A percentile compares a stretch with the other conserved stretches of the same genome.
phyloP scores from a whole-genome alignment of 2,329 filamentous ascomycete species.

The Trichoderma atroviride region DNA sequence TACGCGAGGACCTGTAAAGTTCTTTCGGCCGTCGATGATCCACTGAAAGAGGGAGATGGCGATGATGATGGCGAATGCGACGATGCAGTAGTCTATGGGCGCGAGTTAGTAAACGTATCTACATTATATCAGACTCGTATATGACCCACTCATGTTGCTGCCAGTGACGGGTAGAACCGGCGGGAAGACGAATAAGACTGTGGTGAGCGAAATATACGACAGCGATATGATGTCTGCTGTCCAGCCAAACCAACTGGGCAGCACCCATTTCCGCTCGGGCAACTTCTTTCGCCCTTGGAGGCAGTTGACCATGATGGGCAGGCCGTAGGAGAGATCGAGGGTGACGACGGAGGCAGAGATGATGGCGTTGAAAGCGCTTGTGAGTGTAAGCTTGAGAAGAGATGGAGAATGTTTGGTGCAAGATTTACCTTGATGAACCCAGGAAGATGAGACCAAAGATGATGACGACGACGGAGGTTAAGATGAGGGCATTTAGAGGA shows the following conservation, averaged over 20 bases:
- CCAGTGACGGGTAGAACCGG: slow-evolving; percentile 64
- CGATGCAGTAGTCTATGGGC: slow-evolving; percentile 46
- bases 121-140: too few relatives aligned
- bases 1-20: slow-evolving; percentile 43
- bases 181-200: slow-evolving; percentile 72
- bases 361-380: slow-evolving; percentile 69
- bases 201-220: slow-evolving; percentile 66
- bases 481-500: slow-evolving; percentile 66
- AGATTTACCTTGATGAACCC: slow-evolving; percentile 51
- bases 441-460: slow-evolving; percentile 72
- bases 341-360: slow-evolving; percentile 72
- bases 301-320: slow-evolving; percentile 71
- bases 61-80: slow-evolving; percentile 50
- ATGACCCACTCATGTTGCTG: slow-evolving; percentile 61
- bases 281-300: slow-evolving; percentile 65
- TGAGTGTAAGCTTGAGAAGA: neutral
- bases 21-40: slow-evolving; percentile 51
- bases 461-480: slow-evolving; percentile 63
- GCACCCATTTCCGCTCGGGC: slow-evolving; percentile 50
- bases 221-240: slow-evolving; percentile 50
- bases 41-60: slow-evolving; percentile 47
- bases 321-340: slow-evolving; percentile 72
- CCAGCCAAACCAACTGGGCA: slow-evolving; percentile 44
- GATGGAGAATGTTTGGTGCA: too few relatives aligned
- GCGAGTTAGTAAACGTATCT: neutral